A percentile compares a stretch with the other conserved stretches of the same genome.
Evolutionary conservation across 106 monocot species (phyloP).

Genomic region (Dendrobium nobile): DNA sequence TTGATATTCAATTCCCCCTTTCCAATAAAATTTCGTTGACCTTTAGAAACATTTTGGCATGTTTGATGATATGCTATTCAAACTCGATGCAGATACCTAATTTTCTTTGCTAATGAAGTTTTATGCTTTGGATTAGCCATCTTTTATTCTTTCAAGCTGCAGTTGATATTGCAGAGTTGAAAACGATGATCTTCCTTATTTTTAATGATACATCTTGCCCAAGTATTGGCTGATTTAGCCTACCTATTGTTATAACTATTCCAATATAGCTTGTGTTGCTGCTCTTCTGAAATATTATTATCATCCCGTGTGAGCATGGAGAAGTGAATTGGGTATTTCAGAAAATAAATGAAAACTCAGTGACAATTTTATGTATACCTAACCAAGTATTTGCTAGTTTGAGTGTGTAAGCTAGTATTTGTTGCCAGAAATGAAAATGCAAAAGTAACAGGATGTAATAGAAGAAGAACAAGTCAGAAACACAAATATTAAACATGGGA

Average conservation of each 20-base stretch:
- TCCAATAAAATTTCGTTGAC: background rate
- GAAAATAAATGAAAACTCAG: no score
- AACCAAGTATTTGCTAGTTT: background rate
- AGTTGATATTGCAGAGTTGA: background rate
- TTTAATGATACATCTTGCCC: no score
- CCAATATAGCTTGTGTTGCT: no score
- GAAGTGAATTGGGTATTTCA: no score
- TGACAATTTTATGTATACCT: no score
- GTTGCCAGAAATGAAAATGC: background rate
- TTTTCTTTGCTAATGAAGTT: background rate
- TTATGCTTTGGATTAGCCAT: background rate
- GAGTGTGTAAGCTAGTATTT: background rate
- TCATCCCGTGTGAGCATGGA: no score
- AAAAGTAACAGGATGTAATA: background rate
- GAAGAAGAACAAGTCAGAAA: background rate
- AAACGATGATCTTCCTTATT: no score
- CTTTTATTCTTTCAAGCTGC: background rate
- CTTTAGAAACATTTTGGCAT: background rate
- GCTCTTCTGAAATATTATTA: no score
- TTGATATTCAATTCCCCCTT: background rate
- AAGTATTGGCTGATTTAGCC: no score
- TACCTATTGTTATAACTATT: no score
- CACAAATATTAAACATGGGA: background rate
- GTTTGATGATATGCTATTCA: background rate
- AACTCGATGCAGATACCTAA: background rate